Evolutionary conservation across 768 basidiomycete species (phyloP).

Genomic region (Hydnum rufescens): DNA sequence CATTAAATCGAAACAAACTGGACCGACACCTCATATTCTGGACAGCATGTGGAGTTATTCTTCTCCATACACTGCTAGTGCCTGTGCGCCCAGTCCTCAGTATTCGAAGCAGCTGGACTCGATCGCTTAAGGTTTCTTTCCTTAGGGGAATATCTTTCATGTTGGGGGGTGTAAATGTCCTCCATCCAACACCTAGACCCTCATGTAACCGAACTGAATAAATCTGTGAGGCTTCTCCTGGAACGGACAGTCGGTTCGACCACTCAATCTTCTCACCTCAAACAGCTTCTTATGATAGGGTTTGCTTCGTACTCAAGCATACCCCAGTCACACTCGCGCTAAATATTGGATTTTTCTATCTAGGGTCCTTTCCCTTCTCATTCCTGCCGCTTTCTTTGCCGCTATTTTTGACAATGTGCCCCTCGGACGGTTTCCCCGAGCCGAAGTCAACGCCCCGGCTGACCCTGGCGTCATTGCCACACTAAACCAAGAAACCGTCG

Average conservation of each 20-base stretch:
- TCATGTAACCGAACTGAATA: slow-evolving; percentile 44
- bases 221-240: slow-evolving; percentile 24
- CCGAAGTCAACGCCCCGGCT: not conserved
- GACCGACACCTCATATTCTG: not conserved
- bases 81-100: slow-evolving; percentile 21
- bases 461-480: too few relatives aligned
- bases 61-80: slow-evolving; percentile 53
- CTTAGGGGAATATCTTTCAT: slow-evolving; percentile 34
- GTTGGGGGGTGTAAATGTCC: slow-evolving; percentile 46
- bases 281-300: slow-evolving; percentile 34
- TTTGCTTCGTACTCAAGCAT: slow-evolving; percentile 11
- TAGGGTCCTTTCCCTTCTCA: slow-evolving; percentile 42
- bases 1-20: slow-evolving; percentile 16
- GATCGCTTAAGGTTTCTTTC: not conserved
- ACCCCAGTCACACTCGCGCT: not conserved
- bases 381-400: slow-evolving; percentile 51
- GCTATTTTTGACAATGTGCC: slow-evolving; percentile 20
- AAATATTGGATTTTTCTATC: too few relatives aligned
- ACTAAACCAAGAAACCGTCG: not conserved
- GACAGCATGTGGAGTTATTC: slow-evolving; percentile 38
- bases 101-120: not conserved
- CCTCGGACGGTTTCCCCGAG: slow-evolving; percentile 18
- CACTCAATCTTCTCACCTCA: not conserved
- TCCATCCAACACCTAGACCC: slow-evolving; percentile 58
- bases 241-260: not conserved